phyloP scores from a whole-genome alignment of 768 basidiomycete species.

The Termitomyces sp. region DNA sequence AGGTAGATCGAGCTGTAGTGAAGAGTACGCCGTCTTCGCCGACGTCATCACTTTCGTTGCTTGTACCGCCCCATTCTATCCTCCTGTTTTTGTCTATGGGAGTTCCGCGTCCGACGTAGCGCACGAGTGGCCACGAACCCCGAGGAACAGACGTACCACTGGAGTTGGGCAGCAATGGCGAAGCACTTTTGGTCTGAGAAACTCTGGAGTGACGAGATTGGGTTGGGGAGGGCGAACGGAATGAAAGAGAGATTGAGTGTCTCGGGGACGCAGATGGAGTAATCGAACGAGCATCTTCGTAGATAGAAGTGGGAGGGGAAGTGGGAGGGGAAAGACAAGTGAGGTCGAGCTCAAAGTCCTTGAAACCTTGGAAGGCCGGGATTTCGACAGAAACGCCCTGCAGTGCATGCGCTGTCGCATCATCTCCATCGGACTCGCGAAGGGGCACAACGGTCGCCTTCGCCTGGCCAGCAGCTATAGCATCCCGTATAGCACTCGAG shows the following conservation, averaged over 20 bases:
- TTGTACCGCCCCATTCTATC: conserved; percentile 39
- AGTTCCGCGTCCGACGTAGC: conserved; percentile 43
- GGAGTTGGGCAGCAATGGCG: conserved; percentile 21
- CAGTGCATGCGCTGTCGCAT: conserved; percentile 11
- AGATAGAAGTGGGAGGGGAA: conserved; percentile 33
- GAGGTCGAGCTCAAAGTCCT: conserved; percentile 42
- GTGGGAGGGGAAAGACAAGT: conserved; percentile 36
- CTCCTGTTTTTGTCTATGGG: conserved; percentile 39
- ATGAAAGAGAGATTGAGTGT: conserved; percentile 29
- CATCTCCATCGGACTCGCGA: conserved; percentile 20
- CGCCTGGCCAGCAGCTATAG: conserved; percentile 15
- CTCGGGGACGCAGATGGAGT: conserved; percentile 27
- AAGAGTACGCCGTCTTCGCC: conserved; percentile 43
- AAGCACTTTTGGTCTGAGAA: conserved; percentile 19
- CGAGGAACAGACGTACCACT: conserved; percentile 24
- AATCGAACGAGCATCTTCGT: conserved; percentile 25
- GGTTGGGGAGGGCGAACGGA: conserved; percentile 28
- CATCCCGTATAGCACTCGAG: conserved; percentile 20
- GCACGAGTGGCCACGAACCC: conserved; percentile 39
- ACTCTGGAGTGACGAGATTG: conserved; percentile 13
- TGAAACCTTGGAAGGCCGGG: conserved; percentile 33
- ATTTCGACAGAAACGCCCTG: conserved; percentile 14
- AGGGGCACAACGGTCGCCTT: conserved; percentile 12
- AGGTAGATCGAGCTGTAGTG: conserved; percentile 29
- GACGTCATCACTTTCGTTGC: conserved; percentile 28